phyloP scores from a whole-genome alignment of 805 yeast species.

The Saturnispora dispora region DNA sequence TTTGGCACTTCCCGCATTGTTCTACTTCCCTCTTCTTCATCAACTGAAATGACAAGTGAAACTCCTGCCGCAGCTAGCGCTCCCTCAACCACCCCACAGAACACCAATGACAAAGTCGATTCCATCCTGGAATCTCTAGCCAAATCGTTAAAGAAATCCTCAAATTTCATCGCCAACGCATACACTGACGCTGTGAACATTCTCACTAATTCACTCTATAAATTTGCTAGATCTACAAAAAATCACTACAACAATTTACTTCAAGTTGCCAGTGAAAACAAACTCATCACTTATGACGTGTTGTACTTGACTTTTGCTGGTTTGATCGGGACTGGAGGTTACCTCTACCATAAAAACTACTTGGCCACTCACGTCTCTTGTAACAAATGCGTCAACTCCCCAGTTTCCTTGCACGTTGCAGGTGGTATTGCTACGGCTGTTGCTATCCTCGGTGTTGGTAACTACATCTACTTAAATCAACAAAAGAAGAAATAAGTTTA shows the following conservation, averaged over 20 bases:
- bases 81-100: not conserved
- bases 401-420: slow-evolving; percentile 3
- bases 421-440: slow-evolving; percentile 5
- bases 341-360: slow-evolving; percentile 5
- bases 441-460: slow-evolving; percentile 11
- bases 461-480: slow-evolving; percentile 11
- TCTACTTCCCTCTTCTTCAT: not conserved
- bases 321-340: slow-evolving; percentile 4
- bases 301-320: slow-evolving; percentile 6
- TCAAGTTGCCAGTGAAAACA: slow-evolving; percentile 3
- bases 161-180: not conserved
- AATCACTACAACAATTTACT: not conserved
- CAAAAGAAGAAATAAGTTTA: slow-evolving; percentile 2
- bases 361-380: slow-evolving; percentile 4
- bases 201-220: not conserved
- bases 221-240: not conserved
- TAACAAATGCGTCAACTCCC: slow-evolving; percentile 2
- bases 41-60: not conserved
- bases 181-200: not conserved
- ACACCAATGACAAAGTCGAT: not conserved
- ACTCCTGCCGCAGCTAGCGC: not conserved
- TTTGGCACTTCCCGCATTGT: slow-evolving; percentile 1
- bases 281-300: slow-evolving; percentile 8
- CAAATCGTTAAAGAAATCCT: not conserved
- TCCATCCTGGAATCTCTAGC: not conserved